Evolutionary conservation across 495 filamentous ascomycete genomes (phyloP).

Genomic region (Immersiella caudata): DNA sequence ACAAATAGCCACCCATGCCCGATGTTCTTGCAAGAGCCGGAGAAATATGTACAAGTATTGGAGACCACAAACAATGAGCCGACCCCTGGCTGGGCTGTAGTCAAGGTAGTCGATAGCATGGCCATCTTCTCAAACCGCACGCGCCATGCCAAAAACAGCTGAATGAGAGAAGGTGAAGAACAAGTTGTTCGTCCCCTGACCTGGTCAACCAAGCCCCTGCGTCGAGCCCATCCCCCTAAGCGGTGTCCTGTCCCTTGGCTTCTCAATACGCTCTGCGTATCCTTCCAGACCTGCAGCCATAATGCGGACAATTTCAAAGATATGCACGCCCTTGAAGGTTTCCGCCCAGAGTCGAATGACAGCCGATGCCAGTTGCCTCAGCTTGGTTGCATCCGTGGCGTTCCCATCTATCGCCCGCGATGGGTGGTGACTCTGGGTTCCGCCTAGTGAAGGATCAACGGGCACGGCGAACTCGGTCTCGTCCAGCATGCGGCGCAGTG

Average conservation of each 20-base stretch:
- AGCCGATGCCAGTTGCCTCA: slow-evolving; percentile 62
- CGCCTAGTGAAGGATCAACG: slow-evolving; percentile 49
- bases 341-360: slow-evolving; percentile 70
- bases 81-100: too few relatives aligned
- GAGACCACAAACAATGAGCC: not conserved
- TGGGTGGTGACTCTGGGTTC: slow-evolving; percentile 33
- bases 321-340: slow-evolving; percentile 67
- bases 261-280: slow-evolving; percentile 67
- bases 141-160: not conserved
- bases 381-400: slow-evolving; percentile 52
- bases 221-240: slow-evolving; percentile 36
- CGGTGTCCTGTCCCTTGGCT: slow-evolving; percentile 52
- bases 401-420: slow-evolving; percentile 40
- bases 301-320: slow-evolving; percentile 67
- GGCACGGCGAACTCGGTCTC: slow-evolving; percentile 74
- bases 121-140: not conserved
- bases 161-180: not conserved
- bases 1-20: not conserved
- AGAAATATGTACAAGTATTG: not conserved
- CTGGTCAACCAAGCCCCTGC: slow-evolving; percentile 22
- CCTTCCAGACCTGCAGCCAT: slow-evolving; percentile 64
- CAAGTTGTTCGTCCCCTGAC: not conserved
- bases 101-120: too few relatives aligned
- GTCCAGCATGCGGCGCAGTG: slow-evolving; percentile 73
- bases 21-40: not conserved